Conservation (phyloP, 1,139 yeast species). For the Taphrina populina region DNA sequence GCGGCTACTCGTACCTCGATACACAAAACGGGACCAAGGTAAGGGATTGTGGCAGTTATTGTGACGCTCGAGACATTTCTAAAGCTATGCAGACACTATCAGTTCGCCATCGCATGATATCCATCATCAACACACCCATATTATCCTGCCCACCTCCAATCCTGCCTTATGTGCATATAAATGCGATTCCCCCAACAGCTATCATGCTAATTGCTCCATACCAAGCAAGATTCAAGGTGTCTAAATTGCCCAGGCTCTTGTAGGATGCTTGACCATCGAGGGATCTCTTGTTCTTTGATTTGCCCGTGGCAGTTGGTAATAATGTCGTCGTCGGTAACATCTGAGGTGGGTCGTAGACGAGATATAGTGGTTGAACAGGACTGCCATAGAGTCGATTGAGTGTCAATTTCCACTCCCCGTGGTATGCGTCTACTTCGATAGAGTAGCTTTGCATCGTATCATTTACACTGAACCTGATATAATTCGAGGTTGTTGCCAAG, state of each 20-base stretch:
- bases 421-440: conserved; percentile 35
- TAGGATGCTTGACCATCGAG: conserved; percentile 20
- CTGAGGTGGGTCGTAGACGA: conserved; percentile 89
- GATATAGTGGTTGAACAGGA: conserved; percentile 78
- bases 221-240: conserved; percentile 29
- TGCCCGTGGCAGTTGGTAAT: conserved; percentile 42
- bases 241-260: conserved; percentile 16
- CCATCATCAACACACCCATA: no score
- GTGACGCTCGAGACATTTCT: no score
- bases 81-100: no score
- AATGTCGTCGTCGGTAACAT: conserved; percentile 77
- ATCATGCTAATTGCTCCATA: conserved; percentile 39
- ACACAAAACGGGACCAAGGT: no score
- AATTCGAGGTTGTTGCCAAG: conserved; percentile 53
- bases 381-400: conserved; percentile 80
- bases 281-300: conserved; percentile 40
- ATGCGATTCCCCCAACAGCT: conserved; percentile 38
- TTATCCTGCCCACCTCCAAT: neutral
- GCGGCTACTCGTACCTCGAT: no score
- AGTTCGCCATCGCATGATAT: no score
- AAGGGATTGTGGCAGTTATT: no score
- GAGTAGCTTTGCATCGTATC: conserved; percentile 60
- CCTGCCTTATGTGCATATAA: neutral
- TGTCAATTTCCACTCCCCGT: conserved; percentile 36
- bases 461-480: conserved; percentile 68